phyloP scores from a whole-genome alignment of 2,329 filamentous ascomycete genomes.

The Cercospora sojina region DNA sequence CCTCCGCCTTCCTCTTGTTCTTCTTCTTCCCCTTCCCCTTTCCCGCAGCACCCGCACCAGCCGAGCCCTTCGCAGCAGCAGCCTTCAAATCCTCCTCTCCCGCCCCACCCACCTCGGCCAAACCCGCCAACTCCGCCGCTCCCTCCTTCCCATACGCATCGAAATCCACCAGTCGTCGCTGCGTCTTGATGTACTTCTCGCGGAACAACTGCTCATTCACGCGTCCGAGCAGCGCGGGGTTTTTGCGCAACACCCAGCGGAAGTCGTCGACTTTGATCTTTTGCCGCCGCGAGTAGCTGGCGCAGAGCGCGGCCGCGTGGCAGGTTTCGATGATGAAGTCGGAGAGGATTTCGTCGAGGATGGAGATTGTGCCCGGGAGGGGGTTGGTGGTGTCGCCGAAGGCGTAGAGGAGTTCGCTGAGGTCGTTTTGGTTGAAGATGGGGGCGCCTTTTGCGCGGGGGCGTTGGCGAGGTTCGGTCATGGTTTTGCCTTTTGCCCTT shows the following conservation, averaged over 20 bases:
- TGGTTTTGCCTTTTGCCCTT: slow-evolving; percentile 26
- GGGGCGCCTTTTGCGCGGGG: slow-evolving; percentile 47
- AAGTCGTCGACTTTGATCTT: slow-evolving; percentile 99
- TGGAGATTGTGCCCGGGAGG: slow-evolving; percentile 77
- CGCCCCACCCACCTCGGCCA: slow-evolving; percentile 58
- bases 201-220: slow-evolving; percentile 87
- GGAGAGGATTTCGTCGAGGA: slow-evolving; percentile 92
- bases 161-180: slow-evolving; percentile 70
- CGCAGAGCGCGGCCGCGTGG: slow-evolving; percentile 82
- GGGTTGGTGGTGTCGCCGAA: slow-evolving; percentile 74
- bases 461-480: slow-evolving; percentile 52
- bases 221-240: slow-evolving; percentile 80
- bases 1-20: slow-evolving; percentile 34
- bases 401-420: slow-evolving; percentile 67
- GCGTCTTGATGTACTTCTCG: slow-evolving; percentile 80
- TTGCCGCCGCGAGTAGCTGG: slow-evolving; percentile 81
- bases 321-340: slow-evolving; percentile 95
- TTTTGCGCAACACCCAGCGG: slow-evolving; percentile 85
- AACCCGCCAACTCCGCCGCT: slow-evolving; percentile 47
- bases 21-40: slow-evolving; percentile 35
- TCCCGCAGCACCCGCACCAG: slow-evolving; percentile 29
- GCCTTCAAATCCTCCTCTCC: slow-evolving; percentile 47
- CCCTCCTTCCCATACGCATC: slow-evolving; percentile 61
- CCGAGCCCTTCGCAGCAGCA: no score
- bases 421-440: slow-evolving; percentile 42